These are phyloP conservation scores for Massariosphaeria phaeospora DNA, from an alignment of 495 filamentous ascomycete genomes.

Conservation along the genomic window DNA sequence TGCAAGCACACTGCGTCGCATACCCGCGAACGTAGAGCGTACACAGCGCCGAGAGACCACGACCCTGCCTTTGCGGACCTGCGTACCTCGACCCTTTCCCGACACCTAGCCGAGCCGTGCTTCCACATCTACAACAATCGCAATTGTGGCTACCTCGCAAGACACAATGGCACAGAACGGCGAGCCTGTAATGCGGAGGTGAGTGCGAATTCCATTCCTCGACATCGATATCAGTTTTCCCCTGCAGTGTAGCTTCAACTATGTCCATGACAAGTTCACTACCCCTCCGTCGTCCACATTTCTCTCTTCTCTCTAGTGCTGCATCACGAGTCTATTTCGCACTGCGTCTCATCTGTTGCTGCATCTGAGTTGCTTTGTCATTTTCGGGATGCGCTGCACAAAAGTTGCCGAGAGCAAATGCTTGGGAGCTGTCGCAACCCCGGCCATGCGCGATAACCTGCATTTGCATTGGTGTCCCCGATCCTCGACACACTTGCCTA, in stretches of 20 bases:
- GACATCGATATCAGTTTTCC: conserved; percentile 8
- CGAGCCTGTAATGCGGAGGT: conserved; percentile 43
- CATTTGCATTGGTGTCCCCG: conserved; percentile 35
- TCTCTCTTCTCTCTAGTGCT: background rate
- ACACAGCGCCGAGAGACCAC: background rate
- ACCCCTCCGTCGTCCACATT: background rate
- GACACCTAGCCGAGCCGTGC: background rate
- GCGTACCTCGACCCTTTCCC: background rate
- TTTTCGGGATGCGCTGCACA: background rate
- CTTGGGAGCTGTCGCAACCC: conserved; percentile 16
- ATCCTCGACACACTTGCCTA: conserved; percentile 27
- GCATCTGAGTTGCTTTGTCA: background rate
- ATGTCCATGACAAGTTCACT: background rate
- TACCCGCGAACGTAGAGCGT: background rate
- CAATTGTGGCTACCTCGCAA: background rate
- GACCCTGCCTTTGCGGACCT: background rate
- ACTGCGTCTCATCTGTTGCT: background rate
- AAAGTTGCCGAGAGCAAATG: conserved; percentile 1
- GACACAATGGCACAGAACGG: conserved; percentile 39
- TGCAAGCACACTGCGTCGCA: background rate
- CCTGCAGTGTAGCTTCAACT: background rate
- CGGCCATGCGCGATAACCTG: conserved; percentile 30
- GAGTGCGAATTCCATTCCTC: conserved; percentile 12
- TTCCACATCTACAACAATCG: background rate
- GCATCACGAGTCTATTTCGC: background rate